Evolutionary conservation across 495 filamentous ascomycete genomes (phyloP), one percentile per base, ranked within the genome.

Genomic region (Hypoxylon cercidicola): DNA sequence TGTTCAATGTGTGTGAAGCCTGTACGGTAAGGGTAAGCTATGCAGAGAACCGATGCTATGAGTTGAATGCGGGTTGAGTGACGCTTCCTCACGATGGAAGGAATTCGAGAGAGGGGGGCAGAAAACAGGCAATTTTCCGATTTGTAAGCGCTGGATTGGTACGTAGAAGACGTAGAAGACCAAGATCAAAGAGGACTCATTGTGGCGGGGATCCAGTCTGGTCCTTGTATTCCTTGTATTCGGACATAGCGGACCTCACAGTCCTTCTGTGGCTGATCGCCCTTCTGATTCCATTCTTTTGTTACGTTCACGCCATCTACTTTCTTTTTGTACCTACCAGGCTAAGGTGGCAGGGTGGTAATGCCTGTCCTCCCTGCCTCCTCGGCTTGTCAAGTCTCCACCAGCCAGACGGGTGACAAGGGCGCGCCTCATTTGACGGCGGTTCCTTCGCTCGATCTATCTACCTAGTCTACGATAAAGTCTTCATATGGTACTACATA

Each of bases 21-120:
- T 64, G 43, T 51, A 46, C 28, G 34, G 39, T 20, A 37, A 13
- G 28, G 16, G 3, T 9, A 35, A 55, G 44, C 59, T 68, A 55
- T 62, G 59, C 47, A 55, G 18, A 62, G 45, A 55, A 55, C 46
- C 25, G 59, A 68, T 46, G n/a, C 23, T 55, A 43, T 43, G 45
- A 63, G 10, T 32, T 28, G 21, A 37, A 37, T 59, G 49, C 6
- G 37, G 60, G 47, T 49, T 60, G 43, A 52, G 41, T 45, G 57
- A 41, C 44, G 30, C 46, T 68, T 56, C 53, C 28, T 60, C 59
- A 55, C 64, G 60, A 71, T 54, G 60, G 60, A 68, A 68, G 62
- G 64, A 71, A 71, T 53, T 64, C 13, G 47, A 64, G 64, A 71
- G 68, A 71, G 64, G 64, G 64, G 68, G 55, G 55, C 60, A 68